Evolutionary conservation across 2,329 filamentous ascomycete genomes (phyloP).

Genomic region (Aschersonia sp.): DNA sequence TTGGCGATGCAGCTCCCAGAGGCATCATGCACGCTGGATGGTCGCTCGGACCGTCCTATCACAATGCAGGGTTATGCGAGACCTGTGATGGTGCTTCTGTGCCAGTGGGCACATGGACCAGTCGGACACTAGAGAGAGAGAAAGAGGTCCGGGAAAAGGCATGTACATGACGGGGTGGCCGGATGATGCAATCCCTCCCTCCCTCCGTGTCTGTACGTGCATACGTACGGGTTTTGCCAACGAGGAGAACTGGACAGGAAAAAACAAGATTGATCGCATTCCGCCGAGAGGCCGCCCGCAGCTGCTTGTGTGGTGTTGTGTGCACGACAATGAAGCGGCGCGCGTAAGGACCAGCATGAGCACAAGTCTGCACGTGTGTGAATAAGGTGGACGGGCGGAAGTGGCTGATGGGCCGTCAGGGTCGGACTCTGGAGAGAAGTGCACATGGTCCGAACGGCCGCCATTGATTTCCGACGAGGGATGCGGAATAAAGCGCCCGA

Average conservation of each 20-base stretch:
- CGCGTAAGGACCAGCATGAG: background rate
- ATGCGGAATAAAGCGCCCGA: too few species aligned
- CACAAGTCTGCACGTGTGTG: conserved; percentile 2
- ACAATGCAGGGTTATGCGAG: conserved; percentile 19
- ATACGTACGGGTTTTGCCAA: too few species aligned
- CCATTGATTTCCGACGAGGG: background rate
- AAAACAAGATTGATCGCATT: background rate
- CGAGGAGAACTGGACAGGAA: background rate
- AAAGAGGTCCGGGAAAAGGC: background rate
- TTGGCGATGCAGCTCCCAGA: background rate
- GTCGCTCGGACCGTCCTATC: conserved; percentile 13
- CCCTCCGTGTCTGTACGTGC: too few species aligned
- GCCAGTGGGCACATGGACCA: conserved; percentile 7
- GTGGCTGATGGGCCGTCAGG: background rate
- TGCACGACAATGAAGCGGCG: background rate
- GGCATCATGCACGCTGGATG: conserved; percentile 10
- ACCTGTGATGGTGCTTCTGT: conserved; percentile 19
- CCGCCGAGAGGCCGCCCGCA: conserved; percentile 6
- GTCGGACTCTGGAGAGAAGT: background rate
- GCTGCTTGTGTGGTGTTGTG: background rate
- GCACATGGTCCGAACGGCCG: background rate
- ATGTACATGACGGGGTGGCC: background rate
- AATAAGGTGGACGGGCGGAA: conserved; percentile 1
- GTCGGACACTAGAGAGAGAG: conserved; percentile 3
- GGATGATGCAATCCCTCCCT: too few species aligned